Conservation (phyloP, 495 filamentous ascomycete genomes). For the Penicillium lividum region DNA sequence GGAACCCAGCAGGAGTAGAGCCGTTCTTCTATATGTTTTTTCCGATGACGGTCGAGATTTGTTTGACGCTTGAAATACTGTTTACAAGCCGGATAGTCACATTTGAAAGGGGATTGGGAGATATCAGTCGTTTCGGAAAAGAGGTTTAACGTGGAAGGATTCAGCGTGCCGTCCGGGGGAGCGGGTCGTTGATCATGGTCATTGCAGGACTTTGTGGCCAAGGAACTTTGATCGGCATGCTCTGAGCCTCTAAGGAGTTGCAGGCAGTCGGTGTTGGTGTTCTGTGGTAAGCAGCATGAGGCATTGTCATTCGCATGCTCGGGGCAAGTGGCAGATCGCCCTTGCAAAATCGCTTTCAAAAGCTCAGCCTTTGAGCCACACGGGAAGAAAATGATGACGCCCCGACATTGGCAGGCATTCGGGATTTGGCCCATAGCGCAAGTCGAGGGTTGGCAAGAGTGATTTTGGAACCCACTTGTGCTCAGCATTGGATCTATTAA, state of each 20-base stretch:
- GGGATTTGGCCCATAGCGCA: background rate
- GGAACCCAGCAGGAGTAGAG: conserved; percentile 28
- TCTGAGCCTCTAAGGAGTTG: background rate
- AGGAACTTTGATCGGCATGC: background rate
- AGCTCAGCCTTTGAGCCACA: background rate
- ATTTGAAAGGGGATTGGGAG: conserved; percentile 14
- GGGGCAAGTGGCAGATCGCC: background rate
- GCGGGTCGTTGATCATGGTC: background rate
- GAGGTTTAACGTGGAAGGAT: background rate
- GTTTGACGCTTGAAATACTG: conserved; percentile 47
- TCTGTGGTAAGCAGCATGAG: background rate
- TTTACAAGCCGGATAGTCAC: conserved; percentile 26
- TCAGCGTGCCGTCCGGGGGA: background rate
- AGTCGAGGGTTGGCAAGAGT: background rate
- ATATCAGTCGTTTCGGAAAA: background rate
- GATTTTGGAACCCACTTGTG: background rate
- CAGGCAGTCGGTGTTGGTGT: background rate
- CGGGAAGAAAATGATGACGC: background rate
- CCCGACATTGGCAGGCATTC: background rate
- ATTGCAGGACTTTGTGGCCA: background rate
- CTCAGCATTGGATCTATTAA: background rate
- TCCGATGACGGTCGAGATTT: conserved; percentile 54
- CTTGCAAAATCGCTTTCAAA: background rate
- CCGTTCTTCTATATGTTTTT: conserved; percentile 38
- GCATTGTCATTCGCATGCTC: background rate